phyloP scores from a whole-genome alignment of 352 stramenopile species.

The Pythium dissotocum region DNA sequence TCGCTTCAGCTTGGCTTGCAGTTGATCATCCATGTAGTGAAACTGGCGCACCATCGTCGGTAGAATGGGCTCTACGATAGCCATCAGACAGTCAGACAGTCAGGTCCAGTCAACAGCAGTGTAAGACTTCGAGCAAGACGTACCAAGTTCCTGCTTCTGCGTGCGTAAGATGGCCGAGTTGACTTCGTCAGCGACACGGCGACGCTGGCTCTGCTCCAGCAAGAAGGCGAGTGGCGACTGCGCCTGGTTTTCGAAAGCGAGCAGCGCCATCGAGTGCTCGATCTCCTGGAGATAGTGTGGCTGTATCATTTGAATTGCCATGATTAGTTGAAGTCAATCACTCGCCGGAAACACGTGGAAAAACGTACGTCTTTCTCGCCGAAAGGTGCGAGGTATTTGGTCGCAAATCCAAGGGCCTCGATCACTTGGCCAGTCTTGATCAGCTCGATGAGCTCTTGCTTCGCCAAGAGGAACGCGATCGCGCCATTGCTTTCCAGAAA shows the following conservation, averaged over 20 bases:
- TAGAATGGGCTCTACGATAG: slow-evolving; percentile 57
- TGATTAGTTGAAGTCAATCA: neutral
- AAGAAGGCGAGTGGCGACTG: slow-evolving; percentile 59
- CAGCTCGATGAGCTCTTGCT: slow-evolving; percentile 80
- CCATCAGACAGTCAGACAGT: slow-evolving; percentile 3
- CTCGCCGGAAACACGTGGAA: neutral
- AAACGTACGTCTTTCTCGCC: slow-evolving; percentile 72
- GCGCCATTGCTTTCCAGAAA: slow-evolving; percentile 59
- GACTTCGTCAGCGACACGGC: slow-evolving; percentile 68
- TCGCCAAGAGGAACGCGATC: slow-evolving; percentile 78
- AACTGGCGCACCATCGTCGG: slow-evolving; percentile 79
- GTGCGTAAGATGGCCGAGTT: slow-evolving; percentile 72
- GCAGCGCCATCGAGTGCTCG: slow-evolving; percentile 72
- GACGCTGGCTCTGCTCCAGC: slow-evolving; percentile 60
- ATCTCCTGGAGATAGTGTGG: slow-evolving; percentile 74
- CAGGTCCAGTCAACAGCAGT: slow-evolving; percentile 1
- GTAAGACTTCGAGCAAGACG: neutral
- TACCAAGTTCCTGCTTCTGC: slow-evolving; percentile 78
- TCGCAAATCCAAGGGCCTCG: slow-evolving; percentile 70
- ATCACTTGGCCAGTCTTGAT: slow-evolving; percentile 69
- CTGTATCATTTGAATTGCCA: slow-evolving; percentile 27
- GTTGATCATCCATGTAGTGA: slow-evolving; percentile 77
- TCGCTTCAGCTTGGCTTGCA: slow-evolving; percentile 62
- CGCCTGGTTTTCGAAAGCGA: slow-evolving; percentile 72
- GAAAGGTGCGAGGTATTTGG: slow-evolving; percentile 69